phyloP scores from a whole-genome alignment of 371 early-diverging fungal genomes.

The Apophysomyces trapeziformis region DNA sequence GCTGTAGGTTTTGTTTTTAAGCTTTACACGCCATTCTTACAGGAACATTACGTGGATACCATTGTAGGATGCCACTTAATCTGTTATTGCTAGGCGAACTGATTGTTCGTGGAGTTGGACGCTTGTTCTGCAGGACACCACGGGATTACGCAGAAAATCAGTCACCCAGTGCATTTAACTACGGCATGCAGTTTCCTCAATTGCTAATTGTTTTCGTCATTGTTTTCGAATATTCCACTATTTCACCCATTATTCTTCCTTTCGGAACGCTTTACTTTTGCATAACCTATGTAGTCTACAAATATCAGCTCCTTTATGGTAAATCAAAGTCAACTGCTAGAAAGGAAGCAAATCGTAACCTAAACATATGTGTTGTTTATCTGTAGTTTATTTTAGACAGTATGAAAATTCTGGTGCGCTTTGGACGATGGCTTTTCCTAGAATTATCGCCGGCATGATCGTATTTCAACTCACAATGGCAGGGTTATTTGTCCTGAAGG shows the following conservation, averaged over 20 bases:
- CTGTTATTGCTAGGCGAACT: conserved; percentile 63
- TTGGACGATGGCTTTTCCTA: conserved; percentile 80
- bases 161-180: conserved; percentile 62
- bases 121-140: conserved; percentile 69
- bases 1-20: conserved; percentile 35
- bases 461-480: conserved; percentile 88
- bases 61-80: conserved; percentile 61
- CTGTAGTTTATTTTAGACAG: conserved; percentile 74
- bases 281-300: conserved; percentile 81
- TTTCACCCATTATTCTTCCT: conserved; percentile 82
- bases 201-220: conserved; percentile 86
- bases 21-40: too few relatives aligned
- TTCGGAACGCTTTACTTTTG: conserved; percentile 82
- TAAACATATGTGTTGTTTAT: background rate
- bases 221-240: conserved; percentile 84
- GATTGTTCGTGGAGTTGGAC: conserved; percentile 39
- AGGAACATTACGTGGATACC: background rate
- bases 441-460: conserved; percentile 77
- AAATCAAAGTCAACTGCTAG: conserved; percentile 8
- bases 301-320: conserved; percentile 84
- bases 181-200: conserved; percentile 65
- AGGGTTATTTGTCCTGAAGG: conserved; percentile 68
- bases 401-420: conserved; percentile 84
- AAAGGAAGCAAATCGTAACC: too few relatives aligned
- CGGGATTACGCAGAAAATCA: conserved; percentile 69